Base-by-base conservation (phyloP, 164 flowering plant genomes). In the Dillenia turbinata region DNA sequence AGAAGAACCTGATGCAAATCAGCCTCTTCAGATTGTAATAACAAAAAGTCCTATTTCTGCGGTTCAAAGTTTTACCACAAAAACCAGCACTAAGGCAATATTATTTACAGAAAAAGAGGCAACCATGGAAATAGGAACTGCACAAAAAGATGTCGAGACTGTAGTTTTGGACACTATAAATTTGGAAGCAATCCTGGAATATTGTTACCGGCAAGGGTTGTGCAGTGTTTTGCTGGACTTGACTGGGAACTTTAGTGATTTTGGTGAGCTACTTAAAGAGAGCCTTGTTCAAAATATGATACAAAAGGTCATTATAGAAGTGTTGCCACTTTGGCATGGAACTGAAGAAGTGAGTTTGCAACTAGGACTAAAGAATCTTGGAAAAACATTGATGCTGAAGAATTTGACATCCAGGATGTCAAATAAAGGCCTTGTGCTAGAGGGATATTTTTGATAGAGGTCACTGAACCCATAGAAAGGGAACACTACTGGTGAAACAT, bases 151-250 rank as follows among this genome's bases (percentile, higher is more conserved):
- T 50, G 66, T 82, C 52, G 85, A 88, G 71, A 82, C 73, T 0
- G 88, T 85, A 58, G 78, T 77, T 54, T 74, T 77, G 65, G 89
- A 87, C 50, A 52, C 53, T 54, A 57, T 90, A 63, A 79, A 57
- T 56, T 63, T 89, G 69, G 63, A 62, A 9, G 50, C 72, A 15
- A 76, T 94, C 52, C 60, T 89, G 10, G 85, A 89, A 24, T 74
- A 83, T 47, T 91, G 96, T 66, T 71, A 69, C 26, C 65, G 57
- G 9, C 81, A 52, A 58, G 90, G 93, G 52, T 33, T 81, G 17
- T 86, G 92, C 76, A 93, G 84, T 62, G 75, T 89, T 52, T 68
- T 90, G 72, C 16, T 88, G 51, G 94, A 93, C 78, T 60, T 83
- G 60, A 79, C 76, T 59, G 92, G 87, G 14, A 66, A 68, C 43